Evolutionary conservation across 129 eudicot species (phyloP).

Genomic region (Pulicaria dysenterica): DNA sequence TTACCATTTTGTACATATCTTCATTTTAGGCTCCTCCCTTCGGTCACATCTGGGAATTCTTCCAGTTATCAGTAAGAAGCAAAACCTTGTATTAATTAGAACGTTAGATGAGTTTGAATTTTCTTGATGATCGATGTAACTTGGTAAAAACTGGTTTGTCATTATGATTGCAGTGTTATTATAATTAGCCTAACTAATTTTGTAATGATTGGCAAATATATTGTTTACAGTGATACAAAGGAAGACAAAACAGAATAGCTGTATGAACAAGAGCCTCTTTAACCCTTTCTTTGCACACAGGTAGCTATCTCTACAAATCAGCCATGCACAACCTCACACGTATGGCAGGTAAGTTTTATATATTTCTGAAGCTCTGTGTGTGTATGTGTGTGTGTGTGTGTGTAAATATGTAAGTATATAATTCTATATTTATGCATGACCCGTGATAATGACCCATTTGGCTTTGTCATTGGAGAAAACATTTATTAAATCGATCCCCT

Average conservation of each 20-base stretch:
- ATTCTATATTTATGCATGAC: not conserved
- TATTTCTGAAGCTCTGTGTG: not conserved
- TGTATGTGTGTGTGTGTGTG: too few relatives aligned
- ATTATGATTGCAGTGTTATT: not conserved
- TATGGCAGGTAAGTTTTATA: not conserved
- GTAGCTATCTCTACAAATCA: slow-evolving; percentile 18
- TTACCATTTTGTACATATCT: too few relatives aligned
- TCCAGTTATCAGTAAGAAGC: too few relatives aligned
- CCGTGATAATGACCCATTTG: slow-evolving; percentile 10
- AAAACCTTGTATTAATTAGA: too few relatives aligned
- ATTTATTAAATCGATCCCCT: not conserved
- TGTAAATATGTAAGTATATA: not conserved
- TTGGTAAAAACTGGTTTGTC: too few relatives aligned
- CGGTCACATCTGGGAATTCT: too few relatives aligned
- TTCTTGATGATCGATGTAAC: too few relatives aligned
- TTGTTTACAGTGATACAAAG: not conserved
- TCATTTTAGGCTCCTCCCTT: too few relatives aligned
- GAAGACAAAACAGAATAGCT: slow-evolving; percentile 38
- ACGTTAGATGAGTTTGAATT: too few relatives aligned
- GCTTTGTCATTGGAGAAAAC: not conserved
- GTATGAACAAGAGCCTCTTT: slow-evolving; percentile 5
- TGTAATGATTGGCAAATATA: not conserved
- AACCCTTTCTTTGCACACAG: slow-evolving; percentile 40
- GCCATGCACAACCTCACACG: not conserved
- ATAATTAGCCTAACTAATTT: not conserved